Base-by-base conservation (phyloP, 1,284 basidiomycete genomes). In the Cerrena zonata region DNA sequence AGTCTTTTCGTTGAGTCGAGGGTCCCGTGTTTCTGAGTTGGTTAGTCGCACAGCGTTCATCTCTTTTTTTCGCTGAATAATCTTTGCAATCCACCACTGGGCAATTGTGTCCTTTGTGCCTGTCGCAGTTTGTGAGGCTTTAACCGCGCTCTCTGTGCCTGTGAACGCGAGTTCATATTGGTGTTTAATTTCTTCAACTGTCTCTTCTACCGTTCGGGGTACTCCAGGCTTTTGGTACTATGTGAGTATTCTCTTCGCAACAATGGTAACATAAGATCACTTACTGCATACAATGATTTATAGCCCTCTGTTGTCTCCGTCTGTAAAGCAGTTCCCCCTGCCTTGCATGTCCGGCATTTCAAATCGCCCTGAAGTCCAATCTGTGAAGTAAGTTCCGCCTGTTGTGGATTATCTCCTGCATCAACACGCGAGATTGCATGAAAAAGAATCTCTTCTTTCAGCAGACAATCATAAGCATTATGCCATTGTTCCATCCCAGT, bases 351-450 rank as follows among this genome's bases (percentile, higher is more conserved):
- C 0, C 67, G 62, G 56, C 73, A 75, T 44, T 71, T 70, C 18
- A 56, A 60, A 36, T 69, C 70, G 0, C 68, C 71, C 0, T 47
- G 49, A 0, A 69, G 49, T 0, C 73, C 71, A 50, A 73, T 69
- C 37, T 75, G 72, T 26, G 65, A 70, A 0, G 66, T 61, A 45
- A 72, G 56, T 47, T 74, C 69, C 39, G 70, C 69, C 45, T 73
- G 70, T 70, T 73, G 73, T 0, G 71, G 72, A 53, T 74, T 74
- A 52, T 75, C 70, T 2, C 69, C 68, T 1, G 68, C 62, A 1
- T 72, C 37, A 2, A 67, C 68, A 3, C 70, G 55, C 0, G 69
- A 56, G 1, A 40, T 55, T 4, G 65, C 61, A 1, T 71, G 50
- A 0, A 72, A 23, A 2, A 73, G 58, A 1, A 73, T 60, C 0